A percentile compares a stretch with the other conserved stretches of the same genome.
Conservation (phyloP, 352 stramenopile genomes). For the Pythium biforme region DNA sequence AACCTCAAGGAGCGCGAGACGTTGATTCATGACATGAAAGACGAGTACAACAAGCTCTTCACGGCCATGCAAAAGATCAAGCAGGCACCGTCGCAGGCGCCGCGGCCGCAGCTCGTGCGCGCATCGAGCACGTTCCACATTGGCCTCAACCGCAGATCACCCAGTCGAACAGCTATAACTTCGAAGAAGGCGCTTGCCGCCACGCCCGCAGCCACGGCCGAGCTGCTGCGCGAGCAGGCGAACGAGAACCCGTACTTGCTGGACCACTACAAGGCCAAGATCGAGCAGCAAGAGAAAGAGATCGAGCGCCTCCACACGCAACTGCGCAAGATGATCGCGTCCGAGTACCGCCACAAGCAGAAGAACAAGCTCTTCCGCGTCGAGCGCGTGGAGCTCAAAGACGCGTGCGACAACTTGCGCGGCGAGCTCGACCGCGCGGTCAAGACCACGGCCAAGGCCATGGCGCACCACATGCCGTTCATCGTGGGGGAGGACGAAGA, state of each 20-base stretch:
- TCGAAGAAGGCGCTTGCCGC: neutral
- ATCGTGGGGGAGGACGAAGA: neutral
- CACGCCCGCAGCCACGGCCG: neutral
- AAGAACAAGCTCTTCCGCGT: constrained; percentile 51
- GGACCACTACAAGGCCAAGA: constrained; percentile 51
- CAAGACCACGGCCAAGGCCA: constrained; percentile 34
- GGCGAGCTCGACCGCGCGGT: constrained; percentile 45
- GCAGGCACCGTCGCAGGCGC: constrained; percentile 19
- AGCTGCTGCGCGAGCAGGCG: constrained; percentile 15
- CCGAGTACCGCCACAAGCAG: constrained; percentile 72
- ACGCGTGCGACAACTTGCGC: constrained; percentile 45
- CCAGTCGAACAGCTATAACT: neutral
- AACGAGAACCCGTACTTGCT: constrained; percentile 74
- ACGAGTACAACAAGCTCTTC: constrained; percentile 78
- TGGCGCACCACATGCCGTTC: constrained; percentile 24
- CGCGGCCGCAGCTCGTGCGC: neutral
- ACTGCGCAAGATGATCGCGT: constrained; percentile 80
- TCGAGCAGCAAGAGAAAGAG: constrained; percentile 53
- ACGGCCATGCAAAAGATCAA: constrained; percentile 66
- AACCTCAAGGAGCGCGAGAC: constrained; percentile 51
- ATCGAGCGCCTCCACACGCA: constrained; percentile 63
- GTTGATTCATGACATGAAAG: constrained; percentile 56
- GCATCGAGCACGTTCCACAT: constrained; percentile 6
- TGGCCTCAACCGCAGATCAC: constrained; percentile 6
- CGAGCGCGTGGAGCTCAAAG: constrained; percentile 51